A percentile compares a stretch with the other conserved stretches of the same genome.
Evolutionary conservation across 257 asterid species (phyloP).

Genomic region (Lavandula angustifolia): DNA sequence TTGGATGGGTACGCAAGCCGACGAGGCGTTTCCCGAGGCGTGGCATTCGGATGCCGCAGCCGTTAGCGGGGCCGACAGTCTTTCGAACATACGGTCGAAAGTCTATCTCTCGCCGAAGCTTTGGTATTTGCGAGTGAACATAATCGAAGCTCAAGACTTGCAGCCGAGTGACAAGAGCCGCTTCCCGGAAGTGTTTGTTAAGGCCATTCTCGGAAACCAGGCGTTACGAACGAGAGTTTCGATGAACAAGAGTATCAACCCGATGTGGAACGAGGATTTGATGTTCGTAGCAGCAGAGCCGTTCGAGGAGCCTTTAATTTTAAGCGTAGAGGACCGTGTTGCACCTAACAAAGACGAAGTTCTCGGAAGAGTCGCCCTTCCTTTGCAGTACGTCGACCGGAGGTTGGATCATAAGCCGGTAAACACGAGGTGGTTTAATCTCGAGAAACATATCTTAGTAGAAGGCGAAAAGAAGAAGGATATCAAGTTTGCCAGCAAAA

Average conservation of each 20-base stretch:
- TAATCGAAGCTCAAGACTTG: slow-evolving; percentile 75
- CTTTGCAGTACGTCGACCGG: slow-evolving; percentile 55
- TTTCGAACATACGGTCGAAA: slow-evolving; percentile 56
- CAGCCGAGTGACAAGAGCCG: slow-evolving; percentile 52
- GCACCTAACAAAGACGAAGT: slow-evolving; percentile 68
- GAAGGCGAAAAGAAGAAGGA: slow-evolving; percentile 69
- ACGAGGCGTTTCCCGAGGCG: slow-evolving; percentile 73
- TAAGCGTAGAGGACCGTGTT: slow-evolving; percentile 71
- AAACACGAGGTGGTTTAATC: slow-evolving; percentile 65
- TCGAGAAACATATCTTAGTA: slow-evolving; percentile 51
- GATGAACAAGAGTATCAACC: slow-evolving; percentile 55
- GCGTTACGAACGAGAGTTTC: slow-evolving; percentile 56
- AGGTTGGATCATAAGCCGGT: slow-evolving; percentile 60
- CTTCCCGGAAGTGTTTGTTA: slow-evolving; percentile 66
- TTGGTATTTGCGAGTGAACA: slow-evolving; percentile 72
- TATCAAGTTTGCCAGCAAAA: slow-evolving; percentile 63
- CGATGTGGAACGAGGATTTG: slow-evolving; percentile 82
- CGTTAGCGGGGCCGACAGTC: slow-evolving; percentile 59
- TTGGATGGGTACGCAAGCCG: slow-evolving; percentile 87
- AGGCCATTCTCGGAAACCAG: slow-evolving; percentile 69
- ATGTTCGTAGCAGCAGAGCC: slow-evolving; percentile 84
- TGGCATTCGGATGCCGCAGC: slow-evolving; percentile 74
- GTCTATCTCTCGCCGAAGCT: slow-evolving; percentile 74
- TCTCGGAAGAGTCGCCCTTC: slow-evolving; percentile 58
- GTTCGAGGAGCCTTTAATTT: slow-evolving; percentile 64